Evolutionary conservation across 2,329 filamentous ascomycete species (phyloP), one percentile per base, ranked within the genome.

Genomic region (Botrytis deweyae): DNA sequence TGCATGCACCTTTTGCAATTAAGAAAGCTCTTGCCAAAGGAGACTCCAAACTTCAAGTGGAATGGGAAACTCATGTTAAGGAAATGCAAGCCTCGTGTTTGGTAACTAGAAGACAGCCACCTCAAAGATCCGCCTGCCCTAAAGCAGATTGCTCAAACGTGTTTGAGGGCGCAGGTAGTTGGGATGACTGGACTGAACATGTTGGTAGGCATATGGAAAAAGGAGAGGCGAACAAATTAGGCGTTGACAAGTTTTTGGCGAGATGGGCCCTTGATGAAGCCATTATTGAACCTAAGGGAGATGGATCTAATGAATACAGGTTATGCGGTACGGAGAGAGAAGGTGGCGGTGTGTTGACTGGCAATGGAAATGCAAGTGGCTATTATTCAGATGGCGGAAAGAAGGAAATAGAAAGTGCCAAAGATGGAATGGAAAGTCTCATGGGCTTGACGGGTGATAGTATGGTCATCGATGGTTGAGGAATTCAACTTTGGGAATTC

Each of bases 161-260:
- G 0, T 98, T 97, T 79, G 87, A 90, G 73, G 94, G 93, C 0
- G 84, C 87, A 1, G 88, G 87, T 3, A 92, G 91, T 14, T 98
- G 95, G 95, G 93, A 97, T 73, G 90, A 94, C 77, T 93, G 94
- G 84, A 96, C 96, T 74, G 95, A 98, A 81, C 95, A 98, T 81
- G 91, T 98, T 0, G 95, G 95, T 1, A 87, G 92, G 65, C 95
- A 98, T 81, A 92, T 97, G 86, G 95, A 98, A 82, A 91, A 91
- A 76, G 88, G 88, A 10, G 89, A 91, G 75, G 89, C 87, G 5
- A 83, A 84, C 38, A 82, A 84, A 38, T 83, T 91, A 29, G 88
- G 86, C 0, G 88, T 91, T 8, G 90, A 91, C 76, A 81, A 82
- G 1, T 81, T 90, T 58, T 81, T 92, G 62, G 86, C 88, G 0